phyloP scores from a whole-genome alignment of 108 stramenopile species.

The Aurantiochytrium sp. region DNA sequence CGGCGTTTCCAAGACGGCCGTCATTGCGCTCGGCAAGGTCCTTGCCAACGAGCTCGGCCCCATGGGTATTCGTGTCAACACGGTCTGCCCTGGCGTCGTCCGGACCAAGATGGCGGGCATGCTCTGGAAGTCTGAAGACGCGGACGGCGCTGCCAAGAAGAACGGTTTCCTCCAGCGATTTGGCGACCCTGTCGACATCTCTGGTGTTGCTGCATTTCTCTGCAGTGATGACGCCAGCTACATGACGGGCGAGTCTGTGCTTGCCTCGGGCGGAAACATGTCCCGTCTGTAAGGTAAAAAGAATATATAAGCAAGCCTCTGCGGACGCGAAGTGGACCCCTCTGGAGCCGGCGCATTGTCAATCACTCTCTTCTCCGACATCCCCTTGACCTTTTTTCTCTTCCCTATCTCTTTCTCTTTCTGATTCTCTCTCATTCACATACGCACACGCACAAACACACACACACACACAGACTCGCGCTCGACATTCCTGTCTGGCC shows the following conservation, averaged over 20 bases:
- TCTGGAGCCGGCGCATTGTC: too few species aligned
- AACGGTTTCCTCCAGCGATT: background rate
- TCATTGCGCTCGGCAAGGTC: conserved; percentile 63
- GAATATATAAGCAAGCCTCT: too few species aligned
- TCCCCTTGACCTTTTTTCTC: too few species aligned
- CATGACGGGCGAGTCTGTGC: background rate
- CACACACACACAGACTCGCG: too few species aligned
- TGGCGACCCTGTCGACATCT: background rate
- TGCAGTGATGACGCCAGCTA: background rate
- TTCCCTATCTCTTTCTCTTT: too few species aligned
- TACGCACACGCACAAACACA: too few species aligned
- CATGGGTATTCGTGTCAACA: conserved; percentile 61
- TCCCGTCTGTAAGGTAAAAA: background rate
- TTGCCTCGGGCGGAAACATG: background rate
- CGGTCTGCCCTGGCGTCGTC: conserved; percentile 61
- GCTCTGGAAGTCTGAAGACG: conserved; percentile 3
- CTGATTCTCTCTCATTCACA: too few species aligned
- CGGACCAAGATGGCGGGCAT: conserved; percentile 59
- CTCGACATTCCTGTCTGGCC: too few species aligned
- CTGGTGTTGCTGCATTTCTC: background rate
- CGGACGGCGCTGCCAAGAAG: background rate
- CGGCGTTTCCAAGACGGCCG: conserved; percentile 58
- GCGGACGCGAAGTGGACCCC: too few species aligned
- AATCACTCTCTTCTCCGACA: too few species aligned
- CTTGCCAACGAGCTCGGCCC: conserved; percentile 67